These are phyloP conservation scores for Teratosphaeria destructans DNA, from an alignment of 2,329 filamentous ascomycete genomes.

Conservation along the genomic window DNA sequence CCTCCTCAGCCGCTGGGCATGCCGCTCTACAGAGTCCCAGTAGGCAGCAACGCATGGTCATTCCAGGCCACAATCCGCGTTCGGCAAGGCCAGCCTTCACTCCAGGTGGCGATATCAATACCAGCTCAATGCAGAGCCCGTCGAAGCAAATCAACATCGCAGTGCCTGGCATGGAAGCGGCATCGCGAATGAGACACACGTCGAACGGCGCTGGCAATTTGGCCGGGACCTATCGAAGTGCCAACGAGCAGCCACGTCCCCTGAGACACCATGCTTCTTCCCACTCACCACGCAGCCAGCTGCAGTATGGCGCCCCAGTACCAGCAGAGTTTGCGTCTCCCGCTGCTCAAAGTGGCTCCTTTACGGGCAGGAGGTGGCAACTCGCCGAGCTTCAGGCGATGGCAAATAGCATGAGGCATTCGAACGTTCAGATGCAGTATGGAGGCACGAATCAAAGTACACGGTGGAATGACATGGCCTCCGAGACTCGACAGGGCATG, in stretches of 20 bases:
- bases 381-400: not conserved
- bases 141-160: not conserved
- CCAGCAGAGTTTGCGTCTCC: not conserved
- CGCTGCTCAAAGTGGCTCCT: not conserved
- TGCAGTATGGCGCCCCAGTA: not conserved
- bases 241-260: not conserved
- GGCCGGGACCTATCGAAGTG: not conserved
- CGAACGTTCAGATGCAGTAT: not conserved
- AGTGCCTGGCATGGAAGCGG: not conserved
- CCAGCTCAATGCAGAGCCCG: not conserved
- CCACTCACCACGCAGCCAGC: not conserved
- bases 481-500: not conserved
- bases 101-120: not conserved
- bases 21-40: not conserved
- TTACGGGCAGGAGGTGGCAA: not conserved
- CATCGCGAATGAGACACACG: not conserved
- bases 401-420: not conserved
- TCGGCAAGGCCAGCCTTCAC: not conserved
- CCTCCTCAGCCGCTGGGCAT: not conserved
- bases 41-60: not conserved
- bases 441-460: not conserved
- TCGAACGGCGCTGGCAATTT: not conserved
- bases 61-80: not conserved
- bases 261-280: not conserved
- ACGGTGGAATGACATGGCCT: not conserved